These are phyloP conservation scores for Aphanoascus verrucosus DNA, from an alignment of 2,329 filamentous ascomycete species.

Conservation along the genomic window DNA sequence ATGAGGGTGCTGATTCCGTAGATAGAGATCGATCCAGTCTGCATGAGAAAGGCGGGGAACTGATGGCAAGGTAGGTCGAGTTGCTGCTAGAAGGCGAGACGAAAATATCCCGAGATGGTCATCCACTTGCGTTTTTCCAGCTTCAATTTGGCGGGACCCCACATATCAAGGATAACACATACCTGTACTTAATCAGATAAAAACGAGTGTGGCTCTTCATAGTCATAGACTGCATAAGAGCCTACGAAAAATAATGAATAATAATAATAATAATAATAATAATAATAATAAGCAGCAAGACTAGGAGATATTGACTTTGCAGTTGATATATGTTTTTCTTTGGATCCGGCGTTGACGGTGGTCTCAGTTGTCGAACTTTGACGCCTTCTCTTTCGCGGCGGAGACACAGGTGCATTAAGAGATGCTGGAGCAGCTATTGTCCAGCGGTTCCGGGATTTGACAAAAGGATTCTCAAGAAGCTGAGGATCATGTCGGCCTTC, in stretches of 20 bases:
- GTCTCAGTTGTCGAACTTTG: background rate
- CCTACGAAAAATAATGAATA: too few species aligned
- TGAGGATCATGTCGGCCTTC: background rate
- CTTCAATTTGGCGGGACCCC: too few species aligned
- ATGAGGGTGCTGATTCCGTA: slow-evolving; percentile 35
- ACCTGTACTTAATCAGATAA: too few species aligned
- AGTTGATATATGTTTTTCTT: background rate
- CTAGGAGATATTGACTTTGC: slow-evolving; percentile 3
- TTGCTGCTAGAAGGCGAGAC: slow-evolving; percentile 28
- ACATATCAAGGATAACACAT: too few species aligned
- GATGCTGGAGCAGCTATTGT: slow-evolving; percentile 2
- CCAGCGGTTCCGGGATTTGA: slow-evolving; percentile 10
- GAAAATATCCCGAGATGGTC: slow-evolving; percentile 43
- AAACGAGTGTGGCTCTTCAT: too few species aligned
- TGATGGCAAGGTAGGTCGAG: slow-evolving; percentile 16
- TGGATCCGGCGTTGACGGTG: background rate
- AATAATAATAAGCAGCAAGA: too few species aligned
- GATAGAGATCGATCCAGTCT: slow-evolving; percentile 39
- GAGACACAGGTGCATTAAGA: slow-evolving; percentile 22
- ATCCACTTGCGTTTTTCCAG: slow-evolving; percentile 38
- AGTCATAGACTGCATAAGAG: too few species aligned
- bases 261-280: too few species aligned
- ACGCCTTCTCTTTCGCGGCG: slow-evolving; percentile 18
- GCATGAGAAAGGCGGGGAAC: slow-evolving; percentile 32
- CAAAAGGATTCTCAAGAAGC: slow-evolving; percentile 5